phyloP scores from a whole-genome alignment of 371 early-diverging fungal species.

The Syncephalastrum monosporum region DNA sequence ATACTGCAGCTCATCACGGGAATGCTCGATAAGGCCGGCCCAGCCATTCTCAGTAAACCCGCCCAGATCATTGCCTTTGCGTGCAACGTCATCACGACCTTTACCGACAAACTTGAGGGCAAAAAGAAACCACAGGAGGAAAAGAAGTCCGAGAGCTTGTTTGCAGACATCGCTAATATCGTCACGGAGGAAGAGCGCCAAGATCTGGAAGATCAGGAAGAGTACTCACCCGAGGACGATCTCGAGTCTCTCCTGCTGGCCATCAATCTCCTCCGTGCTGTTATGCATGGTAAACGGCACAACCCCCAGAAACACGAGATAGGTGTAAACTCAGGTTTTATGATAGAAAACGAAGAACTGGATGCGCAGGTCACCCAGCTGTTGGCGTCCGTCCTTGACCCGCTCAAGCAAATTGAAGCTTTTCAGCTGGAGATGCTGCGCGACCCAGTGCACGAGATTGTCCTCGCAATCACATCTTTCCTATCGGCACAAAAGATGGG shows the following conservation, averaged over 20 bases:
- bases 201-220: constrained; percentile 49
- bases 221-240: constrained; percentile 41
- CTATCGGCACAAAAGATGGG: constrained; percentile 35
- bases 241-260: constrained; percentile 40
- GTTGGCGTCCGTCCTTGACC: constrained; percentile 49
- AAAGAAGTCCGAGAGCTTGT: constrained; percentile 1
- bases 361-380: constrained; percentile 47
- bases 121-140: constrained; percentile 10
- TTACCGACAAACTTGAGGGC: constrained; percentile 25
- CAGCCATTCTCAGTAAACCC: constrained; percentile 74
- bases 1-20: constrained; percentile 59
- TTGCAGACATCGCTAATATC: constrained; percentile 35
- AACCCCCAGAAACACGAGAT: not conserved
- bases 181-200: constrained; percentile 29
- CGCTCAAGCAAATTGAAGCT: constrained; percentile 52
- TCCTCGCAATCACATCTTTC: constrained; percentile 50
- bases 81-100: constrained; percentile 60
- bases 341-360: constrained; percentile 52
- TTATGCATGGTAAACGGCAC: constrained; percentile 38
- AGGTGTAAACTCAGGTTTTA: no score
- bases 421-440: constrained; percentile 54
- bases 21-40: constrained; percentile 72
- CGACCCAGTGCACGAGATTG: constrained; percentile 58
- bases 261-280: constrained; percentile 44
- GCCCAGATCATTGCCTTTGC: constrained; percentile 79